Base-by-base conservation (phyloP, 2,329 filamentous ascomycete genomes). In the Penicillium vulpinum region DNA sequence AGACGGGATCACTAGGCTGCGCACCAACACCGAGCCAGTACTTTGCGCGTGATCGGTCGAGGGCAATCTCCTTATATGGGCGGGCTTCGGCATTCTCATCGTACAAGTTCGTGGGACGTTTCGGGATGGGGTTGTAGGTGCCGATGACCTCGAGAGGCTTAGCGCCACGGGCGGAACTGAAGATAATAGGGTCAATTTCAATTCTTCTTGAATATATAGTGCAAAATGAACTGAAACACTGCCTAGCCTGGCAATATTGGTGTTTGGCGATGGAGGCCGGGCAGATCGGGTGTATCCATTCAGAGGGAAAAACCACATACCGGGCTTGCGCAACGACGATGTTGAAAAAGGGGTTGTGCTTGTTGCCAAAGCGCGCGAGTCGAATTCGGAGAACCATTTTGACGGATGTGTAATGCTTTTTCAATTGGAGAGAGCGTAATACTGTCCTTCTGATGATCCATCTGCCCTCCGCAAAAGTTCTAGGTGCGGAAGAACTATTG, bases 11-110 rank as follows among this genome's bases (percentile, higher is more conserved):
- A 61, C 89, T 92, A 10, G 94, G 94, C 78, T 99, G 94, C 54
- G 94, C 94, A 1, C 94, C 94, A 4, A 97, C 93, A 73, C 94
- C 94, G 35, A 99, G 83, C 94, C 94, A 99, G 80, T 99, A 99
- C 75, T 89, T 88, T 56, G 93, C 90, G 58, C 94, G 83, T 63
- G 85, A 80, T 8, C 84, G 80, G 75, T 99, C 94, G 15, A 99
- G 83, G 69, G 91, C 88, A 72, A 99, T 90, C 65, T 97, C 92
- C 77, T 99, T 99, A 80, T 89, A 91, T 54, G 90, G 83, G 56
- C 86, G 85, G 18, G 86, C 85, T n/a, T 83, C 67, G 52, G 75
- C 70, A 62, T 75, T 73, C 62, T 80, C 79, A 40, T 81, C 75
- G 15, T 80, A 80, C 29, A 76, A 62, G 65, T 77, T 77, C 54